A percentile compares a stretch with the other conserved stretches of the same genome.
Evolutionary conservation across 805 yeast genomes (phyloP).

Genomic region (Candida ulmi): DNA sequence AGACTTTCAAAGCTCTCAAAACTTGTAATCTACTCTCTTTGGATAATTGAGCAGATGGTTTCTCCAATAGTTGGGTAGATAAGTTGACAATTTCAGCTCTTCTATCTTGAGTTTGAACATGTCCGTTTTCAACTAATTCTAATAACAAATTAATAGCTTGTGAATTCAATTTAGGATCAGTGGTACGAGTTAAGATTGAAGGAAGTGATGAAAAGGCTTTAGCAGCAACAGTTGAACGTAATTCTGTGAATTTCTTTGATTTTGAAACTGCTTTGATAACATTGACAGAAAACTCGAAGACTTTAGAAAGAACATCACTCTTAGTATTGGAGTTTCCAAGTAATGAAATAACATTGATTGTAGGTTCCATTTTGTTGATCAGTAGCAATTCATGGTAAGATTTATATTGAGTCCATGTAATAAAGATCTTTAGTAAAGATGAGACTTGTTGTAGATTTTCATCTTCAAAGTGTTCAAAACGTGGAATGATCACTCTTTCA

Average conservation of each 20-base stretch:
- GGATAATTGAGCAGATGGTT: constrained; percentile 47
- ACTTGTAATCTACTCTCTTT: constrained; percentile 49
- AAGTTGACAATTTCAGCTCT: constrained; percentile 50
- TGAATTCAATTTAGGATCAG: constrained; percentile 40
- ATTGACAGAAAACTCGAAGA: constrained; percentile 47
- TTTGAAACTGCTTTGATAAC: constrained; percentile 38
- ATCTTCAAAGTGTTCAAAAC: constrained; percentile 59
- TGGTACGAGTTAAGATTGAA: constrained; percentile 31
- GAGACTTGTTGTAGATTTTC: constrained; percentile 86
- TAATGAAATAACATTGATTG: constrained; percentile 48
- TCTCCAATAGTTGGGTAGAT: constrained; percentile 54
- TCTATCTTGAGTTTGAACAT: constrained; percentile 48
- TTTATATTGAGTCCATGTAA: constrained; percentile 47
- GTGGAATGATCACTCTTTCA: constrained; percentile 50
- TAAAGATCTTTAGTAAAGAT: constrained; percentile 60
- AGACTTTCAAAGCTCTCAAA: constrained; percentile 47
- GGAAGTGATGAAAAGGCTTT: constrained; percentile 49
- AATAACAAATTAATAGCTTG: constrained; percentile 46
- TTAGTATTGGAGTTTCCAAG: constrained; percentile 55
- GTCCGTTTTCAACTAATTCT: constrained; percentile 51
- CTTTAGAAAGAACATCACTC: constrained; percentile 53
- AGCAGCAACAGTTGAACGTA: constrained; percentile 55
- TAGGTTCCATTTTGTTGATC: constrained; percentile 50
- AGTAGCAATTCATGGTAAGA: constrained; percentile 46
- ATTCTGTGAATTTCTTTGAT: constrained; percentile 38